A percentile compares a stretch with the other conserved stretches of the same genome.
These are phyloP conservation scores for Porphyrellus cyaneotinctus DNA, from an alignment of 768 basidiomycete species.

Conservation along the genomic window DNA sequence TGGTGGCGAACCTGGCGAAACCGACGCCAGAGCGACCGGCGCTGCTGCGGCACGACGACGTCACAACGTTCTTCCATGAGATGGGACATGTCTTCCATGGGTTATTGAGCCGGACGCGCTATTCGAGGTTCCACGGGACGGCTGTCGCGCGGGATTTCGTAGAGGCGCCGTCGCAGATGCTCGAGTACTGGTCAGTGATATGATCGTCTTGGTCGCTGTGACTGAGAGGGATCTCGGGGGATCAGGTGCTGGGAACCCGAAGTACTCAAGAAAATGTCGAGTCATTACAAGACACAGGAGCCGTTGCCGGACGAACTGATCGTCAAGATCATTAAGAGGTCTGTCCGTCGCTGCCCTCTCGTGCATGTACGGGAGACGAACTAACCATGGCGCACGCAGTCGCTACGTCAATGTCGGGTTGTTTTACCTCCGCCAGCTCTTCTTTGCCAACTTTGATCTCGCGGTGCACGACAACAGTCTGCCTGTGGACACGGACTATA, in stretches of 20 bases:
- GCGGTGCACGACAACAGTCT: constrained; percentile 30
- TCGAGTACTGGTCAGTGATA: constrained; percentile 72
- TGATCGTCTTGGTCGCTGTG: neutral
- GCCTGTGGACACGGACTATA: constrained; percentile 63
- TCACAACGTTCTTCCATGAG: constrained; percentile 90
- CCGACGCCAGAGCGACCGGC: constrained; percentile 76
- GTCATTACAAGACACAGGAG: constrained; percentile 73
- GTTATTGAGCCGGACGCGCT: constrained; percentile 65
- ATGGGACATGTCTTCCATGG: constrained; percentile 77
- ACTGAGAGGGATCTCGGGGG: neutral
- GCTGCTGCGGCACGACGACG: constrained; percentile 82
- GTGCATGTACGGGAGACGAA: neutral
- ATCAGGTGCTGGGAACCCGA: constrained; percentile 76
- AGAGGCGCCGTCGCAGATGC: constrained; percentile 89
- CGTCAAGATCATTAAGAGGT: constrained; percentile 77
- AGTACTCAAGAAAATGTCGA: constrained; percentile 71
- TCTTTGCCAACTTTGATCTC: constrained; percentile 50
- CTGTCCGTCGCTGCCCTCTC: neutral
- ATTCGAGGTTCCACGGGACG: constrained; percentile 79
- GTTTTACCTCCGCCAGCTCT: constrained; percentile 66
- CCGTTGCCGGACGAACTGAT: constrained; percentile 66
- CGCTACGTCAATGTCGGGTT: constrained; percentile 81
- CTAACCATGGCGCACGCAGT: constrained; percentile 26
- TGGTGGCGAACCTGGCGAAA: constrained; percentile 92
- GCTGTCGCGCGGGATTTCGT: constrained; percentile 79